Evolutionary conservation across 208 protist species (phyloP), one percentile per base, ranked within the genome.

Genomic region (Acanthamoeba culbertsoni): DNA sequence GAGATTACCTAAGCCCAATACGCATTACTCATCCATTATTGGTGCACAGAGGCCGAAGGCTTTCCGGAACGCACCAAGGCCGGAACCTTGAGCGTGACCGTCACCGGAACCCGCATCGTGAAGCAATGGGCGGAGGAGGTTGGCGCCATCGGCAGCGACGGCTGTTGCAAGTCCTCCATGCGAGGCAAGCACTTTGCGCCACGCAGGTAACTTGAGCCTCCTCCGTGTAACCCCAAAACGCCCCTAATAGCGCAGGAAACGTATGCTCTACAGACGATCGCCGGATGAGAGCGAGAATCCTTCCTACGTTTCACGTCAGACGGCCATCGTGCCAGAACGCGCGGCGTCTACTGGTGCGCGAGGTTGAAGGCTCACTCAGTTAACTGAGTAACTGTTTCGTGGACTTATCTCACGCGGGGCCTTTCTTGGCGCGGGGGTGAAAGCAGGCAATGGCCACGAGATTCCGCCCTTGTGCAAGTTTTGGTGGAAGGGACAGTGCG

Each of bases 241-340:
- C 14, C 51, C 0, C 0, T 1, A 12, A 63, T 7, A 7, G 10
- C 55, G 3, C 55, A 42, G 33, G 28, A 18, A n/a, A 75, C 8
- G 33, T 48, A 26, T 18, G 4, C 31, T 16, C 7, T 26, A 28
- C 68, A 79, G 68, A 28, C 68, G 68, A 18, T 79, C 68, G 16
- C 68, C 68, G 23, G 68, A 79, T 48, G 68, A 79, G 68, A 79
- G 42, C 68, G 48, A 79, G 40, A 79, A 79, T 26, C 68, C 68
- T 8, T 0, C 68, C 2, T 79, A 79, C 42, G 68, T 79, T 20
- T 79, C 68, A 20, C 68, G 68, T 6, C 10, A 79, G 7, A 33
- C 42, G 68, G 68, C 68, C 40, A 48, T 51, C 37, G 68, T 79
- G n/a, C 68, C 68, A 4, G 68, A 79, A 40, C 40, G 42, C 2